Conservation (phyloP, 441 rosid genomes). For the Lepidium campestre region DNA sequence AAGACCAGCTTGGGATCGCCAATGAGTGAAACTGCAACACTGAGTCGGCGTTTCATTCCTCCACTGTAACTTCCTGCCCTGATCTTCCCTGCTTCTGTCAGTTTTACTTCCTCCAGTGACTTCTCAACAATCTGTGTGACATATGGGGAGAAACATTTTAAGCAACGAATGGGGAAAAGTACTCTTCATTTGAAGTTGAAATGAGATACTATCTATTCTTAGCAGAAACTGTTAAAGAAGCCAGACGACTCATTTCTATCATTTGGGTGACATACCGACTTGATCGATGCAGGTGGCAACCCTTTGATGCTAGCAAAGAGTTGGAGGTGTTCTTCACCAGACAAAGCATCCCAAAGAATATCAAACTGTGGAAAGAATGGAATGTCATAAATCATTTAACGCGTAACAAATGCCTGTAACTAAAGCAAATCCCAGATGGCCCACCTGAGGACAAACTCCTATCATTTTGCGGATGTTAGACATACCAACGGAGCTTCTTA, state of each 20-base stretch:
- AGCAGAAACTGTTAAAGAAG: background rate
- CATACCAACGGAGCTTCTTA: conserved; percentile 83
- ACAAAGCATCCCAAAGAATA: conserved; percentile 87
- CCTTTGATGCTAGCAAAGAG: conserved; percentile 91
- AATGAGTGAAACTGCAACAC: conserved; percentile 88
- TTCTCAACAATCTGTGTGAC: conserved; percentile 53
- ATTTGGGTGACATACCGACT: conserved; percentile 39
- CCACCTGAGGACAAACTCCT: conserved; percentile 97
- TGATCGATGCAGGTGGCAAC: conserved; percentile 54
- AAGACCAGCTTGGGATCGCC: conserved; percentile 90
- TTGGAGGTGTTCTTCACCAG: conserved; percentile 84
- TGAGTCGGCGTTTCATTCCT: conserved; percentile 95
- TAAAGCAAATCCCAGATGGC: background rate
- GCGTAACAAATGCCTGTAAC: background rate
- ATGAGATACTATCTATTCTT: background rate
- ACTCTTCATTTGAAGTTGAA: background rate
- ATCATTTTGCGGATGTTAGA: conserved; percentile 71
- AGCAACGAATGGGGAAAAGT: background rate
- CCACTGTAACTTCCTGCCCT: conserved; percentile 96
- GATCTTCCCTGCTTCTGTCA: conserved; percentile 56
- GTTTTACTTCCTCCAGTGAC: conserved; percentile 69
- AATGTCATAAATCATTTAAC: conserved; percentile 1
- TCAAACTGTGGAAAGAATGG: conserved; percentile 54
- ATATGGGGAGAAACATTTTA: conserved; percentile 10
- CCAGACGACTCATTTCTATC: background rate